phyloP scores from a whole-genome alignment of 768 basidiomycete species.

The Mycena pura region DNA sequence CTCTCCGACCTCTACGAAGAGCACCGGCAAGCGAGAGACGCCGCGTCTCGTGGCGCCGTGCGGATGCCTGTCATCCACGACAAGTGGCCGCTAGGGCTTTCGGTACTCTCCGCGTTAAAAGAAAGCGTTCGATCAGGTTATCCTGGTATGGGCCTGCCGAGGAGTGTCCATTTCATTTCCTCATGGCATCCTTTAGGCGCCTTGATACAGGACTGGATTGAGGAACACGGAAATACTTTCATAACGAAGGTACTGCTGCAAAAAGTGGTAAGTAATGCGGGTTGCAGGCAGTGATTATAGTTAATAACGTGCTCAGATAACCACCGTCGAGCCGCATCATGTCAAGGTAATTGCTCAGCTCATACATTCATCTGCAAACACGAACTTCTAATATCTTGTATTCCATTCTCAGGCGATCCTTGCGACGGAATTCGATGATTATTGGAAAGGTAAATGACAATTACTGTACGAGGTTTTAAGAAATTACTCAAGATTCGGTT shows the following conservation, averaged over 20 bases:
- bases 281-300: neutral
- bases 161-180: neutral
- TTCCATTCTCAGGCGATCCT: neutral
- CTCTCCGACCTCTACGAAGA: neutral
- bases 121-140: neutral
- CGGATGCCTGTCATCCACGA: neutral
- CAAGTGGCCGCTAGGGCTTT: conserved; percentile 3
- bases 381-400: neutral
- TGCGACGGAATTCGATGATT: conserved; percentile 17
- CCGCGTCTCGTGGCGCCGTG: conserved; percentile 4
- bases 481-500: neutral
- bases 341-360: neutral
- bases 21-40: neutral
- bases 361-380: neutral
- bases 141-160: conserved; percentile 1
- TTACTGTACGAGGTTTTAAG: neutral
- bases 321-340: conserved; percentile 9
- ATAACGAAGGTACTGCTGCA: neutral
- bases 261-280: neutral
- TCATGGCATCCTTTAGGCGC: neutral
- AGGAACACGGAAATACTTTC: conserved; percentile 4
- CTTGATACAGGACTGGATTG: conserved; percentile 5
- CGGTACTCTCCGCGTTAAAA: neutral
- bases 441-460: conserved; percentile 1
- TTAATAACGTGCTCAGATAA: neutral